Percentiles rank a stretch among this genome's conserved stretches.
Conservation (phyloP, 2,329 filamentous ascomycete genomes). For the Leptosphaerulina australis region DNA sequence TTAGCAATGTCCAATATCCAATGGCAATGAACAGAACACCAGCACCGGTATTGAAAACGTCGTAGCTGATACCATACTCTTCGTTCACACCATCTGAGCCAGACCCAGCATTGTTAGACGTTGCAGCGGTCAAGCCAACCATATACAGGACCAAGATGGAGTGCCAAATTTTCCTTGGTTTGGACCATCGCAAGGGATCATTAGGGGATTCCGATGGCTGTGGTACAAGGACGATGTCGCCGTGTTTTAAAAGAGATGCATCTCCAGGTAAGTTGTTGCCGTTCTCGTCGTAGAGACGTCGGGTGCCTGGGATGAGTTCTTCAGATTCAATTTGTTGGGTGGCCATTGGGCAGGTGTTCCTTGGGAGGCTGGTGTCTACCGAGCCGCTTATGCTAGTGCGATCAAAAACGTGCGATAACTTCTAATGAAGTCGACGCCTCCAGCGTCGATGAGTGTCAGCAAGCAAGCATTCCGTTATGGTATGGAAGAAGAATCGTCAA, state of each 20-base stretch:
- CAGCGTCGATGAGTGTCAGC: conserved; percentile 28
- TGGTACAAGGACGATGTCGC: conserved; percentile 56
- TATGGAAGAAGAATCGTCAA: conserved; percentile 4
- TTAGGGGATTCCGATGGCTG: conserved; percentile 56
- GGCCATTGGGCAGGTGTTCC: conserved; percentile 10
- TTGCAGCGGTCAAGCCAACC: conserved; percentile 26
- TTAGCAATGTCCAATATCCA: conserved; percentile 28
- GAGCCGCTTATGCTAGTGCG: conserved; percentile 16
- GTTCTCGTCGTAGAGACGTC: conserved; percentile 25
- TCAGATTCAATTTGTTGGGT: conserved; percentile 18
- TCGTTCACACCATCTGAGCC: conserved; percentile 27
- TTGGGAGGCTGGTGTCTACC: conserved; percentile 1
- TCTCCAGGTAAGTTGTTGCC: conserved; percentile 41
- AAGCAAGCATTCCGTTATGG: conserved; percentile 26
- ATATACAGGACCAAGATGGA: conserved; percentile 28
- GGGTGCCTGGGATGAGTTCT: conserved; percentile 27
- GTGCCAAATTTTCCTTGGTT: conserved; percentile 50
- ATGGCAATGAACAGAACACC: conserved; percentile 28
- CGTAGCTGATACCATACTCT: conserved; percentile 28
- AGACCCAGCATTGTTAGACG: conserved; percentile 29
- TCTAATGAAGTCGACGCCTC: conserved; percentile 24
- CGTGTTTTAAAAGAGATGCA: conserved; percentile 30
- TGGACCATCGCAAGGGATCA: conserved; percentile 60
- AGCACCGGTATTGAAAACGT: conserved; percentile 29
- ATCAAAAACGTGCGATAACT: conserved; percentile 13